Percentiles rank a stretch among this genome's conserved stretches.
These are phyloP conservation scores for Camelina sativa DNA, from an alignment of 345 rosid genomes.

Conservation along the genomic window DNA sequence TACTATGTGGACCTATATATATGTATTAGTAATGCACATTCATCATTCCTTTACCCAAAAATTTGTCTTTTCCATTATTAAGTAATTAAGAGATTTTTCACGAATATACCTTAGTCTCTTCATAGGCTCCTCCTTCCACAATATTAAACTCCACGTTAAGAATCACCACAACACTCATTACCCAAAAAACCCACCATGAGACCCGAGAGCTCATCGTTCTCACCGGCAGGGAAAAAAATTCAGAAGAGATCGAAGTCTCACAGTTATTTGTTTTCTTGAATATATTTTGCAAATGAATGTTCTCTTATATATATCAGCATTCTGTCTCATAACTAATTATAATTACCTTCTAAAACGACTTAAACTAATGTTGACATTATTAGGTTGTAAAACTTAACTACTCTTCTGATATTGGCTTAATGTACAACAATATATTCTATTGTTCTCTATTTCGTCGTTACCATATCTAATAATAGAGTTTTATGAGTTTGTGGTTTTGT, in stretches of 20 bases:
- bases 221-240: not conserved
- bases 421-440: not conserved
- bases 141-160: not conserved
- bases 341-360: not conserved
- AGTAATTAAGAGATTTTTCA: not conserved
- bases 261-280: not conserved
- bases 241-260: not conserved
- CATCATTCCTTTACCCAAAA: not conserved
- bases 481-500: not conserved
- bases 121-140: conserved; percentile 17
- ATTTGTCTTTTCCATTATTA: not conserved
- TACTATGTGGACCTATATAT: conserved; percentile 57
- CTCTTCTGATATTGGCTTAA: not conserved
- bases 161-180: conserved; percentile 7
- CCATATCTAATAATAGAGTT: not conserved
- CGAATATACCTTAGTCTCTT: conserved; percentile 30
- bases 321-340: not conserved
- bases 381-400: not conserved
- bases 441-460: not conserved
- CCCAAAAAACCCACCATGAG: not conserved
- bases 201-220: conserved; percentile 1
- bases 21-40: not conserved
- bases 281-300: not conserved
- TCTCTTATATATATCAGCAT: conserved; percentile 11
- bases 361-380: not conserved